phyloP scores from a whole-genome alignment of 495 filamentous ascomycete genomes.

The Trichoderma virens region DNA sequence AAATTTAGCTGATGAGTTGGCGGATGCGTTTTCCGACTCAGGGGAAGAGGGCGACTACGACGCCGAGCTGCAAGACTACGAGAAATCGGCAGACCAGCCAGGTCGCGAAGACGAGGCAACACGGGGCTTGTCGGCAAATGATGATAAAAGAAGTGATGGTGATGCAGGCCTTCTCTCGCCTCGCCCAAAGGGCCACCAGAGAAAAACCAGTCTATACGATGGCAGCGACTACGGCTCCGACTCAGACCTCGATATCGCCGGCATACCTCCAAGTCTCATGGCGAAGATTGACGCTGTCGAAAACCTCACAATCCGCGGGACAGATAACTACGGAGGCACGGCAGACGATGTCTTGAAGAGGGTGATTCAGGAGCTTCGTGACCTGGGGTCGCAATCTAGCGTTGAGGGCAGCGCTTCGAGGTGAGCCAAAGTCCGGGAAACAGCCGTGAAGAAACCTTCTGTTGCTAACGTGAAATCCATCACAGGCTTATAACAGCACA shows the following conservation, averaged over 20 bases:
- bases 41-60: conserved; percentile 50
- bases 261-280: conserved; percentile 65
- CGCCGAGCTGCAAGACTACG: conserved; percentile 47
- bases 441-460: not conserved
- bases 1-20: conserved; percentile 75
- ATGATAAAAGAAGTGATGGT: conserved; percentile 36
- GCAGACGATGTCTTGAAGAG: conserved; percentile 62
- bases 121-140: conserved; percentile 12
- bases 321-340: conserved; percentile 62
- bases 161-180: conserved; percentile 30
- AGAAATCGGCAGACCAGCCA: conserved; percentile 25
- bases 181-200: conserved; percentile 31
- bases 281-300: conserved; percentile 71
- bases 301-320: conserved; percentile 61
- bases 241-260: conserved; percentile 63
- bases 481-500: conserved; percentile 79
- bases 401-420: conserved; percentile 75
- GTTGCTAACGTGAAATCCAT: not conserved
- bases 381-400: conserved; percentile 71
- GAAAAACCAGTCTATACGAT: conserved; percentile 47
- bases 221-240: conserved; percentile 59
- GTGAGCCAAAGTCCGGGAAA: conserved; percentile 34
- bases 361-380: conserved; percentile 64
- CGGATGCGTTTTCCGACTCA: conserved; percentile 49
- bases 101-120: conserved; percentile 18